A percentile compares a stretch with the other conserved stretches of the same genome.
Conservation (phyloP, 2,329 filamentous ascomycete genomes). For the Colletotrichum trifolii region DNA sequence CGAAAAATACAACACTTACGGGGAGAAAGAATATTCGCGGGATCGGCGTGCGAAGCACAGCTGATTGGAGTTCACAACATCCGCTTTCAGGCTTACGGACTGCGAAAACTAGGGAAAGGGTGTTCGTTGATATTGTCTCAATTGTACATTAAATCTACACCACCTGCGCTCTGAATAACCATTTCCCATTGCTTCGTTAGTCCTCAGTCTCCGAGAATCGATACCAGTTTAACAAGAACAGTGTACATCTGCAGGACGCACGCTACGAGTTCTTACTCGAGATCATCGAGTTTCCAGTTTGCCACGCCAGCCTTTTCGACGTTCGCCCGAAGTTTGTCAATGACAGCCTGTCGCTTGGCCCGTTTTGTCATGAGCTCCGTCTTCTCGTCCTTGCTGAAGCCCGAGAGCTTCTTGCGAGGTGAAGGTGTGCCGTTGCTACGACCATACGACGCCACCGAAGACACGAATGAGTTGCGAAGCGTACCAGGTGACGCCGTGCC, state of each 20-base stretch:
- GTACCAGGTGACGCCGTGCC: constrained; percentile 52
- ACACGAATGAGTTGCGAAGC: constrained; percentile 55
- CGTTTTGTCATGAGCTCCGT: constrained; percentile 64
- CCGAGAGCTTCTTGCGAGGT: constrained; percentile 70
- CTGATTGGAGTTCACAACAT: too few relatives aligned
- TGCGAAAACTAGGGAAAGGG: too few relatives aligned
- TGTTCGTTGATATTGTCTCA: constrained; percentile 6
- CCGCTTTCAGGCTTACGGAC: too few relatives aligned
- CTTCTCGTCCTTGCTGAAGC: constrained; percentile 70
- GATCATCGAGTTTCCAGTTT: constrained; percentile 62
- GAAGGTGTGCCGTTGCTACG: constrained; percentile 50
- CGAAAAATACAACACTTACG: too few relatives aligned
- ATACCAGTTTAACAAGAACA: not conserved
- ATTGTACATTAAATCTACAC: constrained; percentile 36
- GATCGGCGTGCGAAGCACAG: too few relatives aligned
- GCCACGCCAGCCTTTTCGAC: constrained; percentile 62
- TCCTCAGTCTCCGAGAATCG: not conserved
- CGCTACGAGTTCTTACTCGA: constrained; percentile 47
- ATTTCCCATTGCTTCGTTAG: constrained; percentile 26
- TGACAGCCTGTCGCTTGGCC: constrained; percentile 63
- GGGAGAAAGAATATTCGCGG: too few relatives aligned
- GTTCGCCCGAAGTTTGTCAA: constrained; percentile 61
- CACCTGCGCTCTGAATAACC: constrained; percentile 28
- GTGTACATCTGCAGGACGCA: not conserved
- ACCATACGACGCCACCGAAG: constrained; percentile 52